phyloP scores from a whole-genome alignment of 495 filamentous ascomycete genomes.

The Astrocystis sublimbata region DNA sequence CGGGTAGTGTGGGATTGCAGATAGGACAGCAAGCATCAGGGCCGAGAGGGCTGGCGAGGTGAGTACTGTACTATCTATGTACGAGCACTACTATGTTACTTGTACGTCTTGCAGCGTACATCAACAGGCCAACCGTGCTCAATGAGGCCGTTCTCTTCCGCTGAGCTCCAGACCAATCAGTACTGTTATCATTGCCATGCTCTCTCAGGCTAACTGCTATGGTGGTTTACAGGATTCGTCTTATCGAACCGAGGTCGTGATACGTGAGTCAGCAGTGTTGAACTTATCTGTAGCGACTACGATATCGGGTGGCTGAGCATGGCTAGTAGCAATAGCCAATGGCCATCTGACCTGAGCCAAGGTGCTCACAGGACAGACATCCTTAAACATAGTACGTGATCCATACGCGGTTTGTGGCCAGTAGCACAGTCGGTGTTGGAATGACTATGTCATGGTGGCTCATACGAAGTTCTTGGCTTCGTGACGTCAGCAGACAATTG shows the following conservation, averaged over 20 bases:
- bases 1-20: neutral
- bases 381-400: too few relatives aligned
- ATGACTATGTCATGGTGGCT: slow-evolving; percentile 14
- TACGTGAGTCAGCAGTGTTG: neutral
- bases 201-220: neutral
- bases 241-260: neutral
- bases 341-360: neutral
- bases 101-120: neutral
- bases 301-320: neutral
- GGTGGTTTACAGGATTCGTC: neutral
- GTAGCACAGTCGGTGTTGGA: neutral
- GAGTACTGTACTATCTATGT: neutral
- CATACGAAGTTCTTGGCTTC: neutral
- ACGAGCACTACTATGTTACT: too few relatives aligned
- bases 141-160: neutral
- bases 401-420: neutral
- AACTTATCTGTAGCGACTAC: too few relatives aligned
- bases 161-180: neutral
- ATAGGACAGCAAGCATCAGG: neutral
- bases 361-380: too few relatives aligned
- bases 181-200: neutral
- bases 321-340: neutral
- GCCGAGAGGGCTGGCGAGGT: too few relatives aligned
- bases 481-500: slow-evolving; percentile 12
- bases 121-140: slow-evolving; percentile 1